These are phyloP conservation scores for Diutina mesorugosa DNA, from an alignment of 1,139 yeast species.

Conservation along the genomic window DNA sequence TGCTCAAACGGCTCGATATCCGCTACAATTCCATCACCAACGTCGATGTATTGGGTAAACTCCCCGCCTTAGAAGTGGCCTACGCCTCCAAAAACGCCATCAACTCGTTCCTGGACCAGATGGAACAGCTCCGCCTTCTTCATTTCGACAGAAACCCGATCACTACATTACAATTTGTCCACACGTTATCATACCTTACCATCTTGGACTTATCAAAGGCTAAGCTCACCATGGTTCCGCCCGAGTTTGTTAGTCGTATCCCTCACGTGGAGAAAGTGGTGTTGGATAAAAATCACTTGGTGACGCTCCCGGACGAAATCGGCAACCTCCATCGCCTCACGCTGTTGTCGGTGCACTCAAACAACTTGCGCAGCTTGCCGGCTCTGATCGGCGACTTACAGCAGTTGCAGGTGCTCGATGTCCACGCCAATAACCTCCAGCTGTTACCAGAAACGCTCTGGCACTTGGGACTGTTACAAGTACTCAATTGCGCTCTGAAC, in stretches of 20 bases:
- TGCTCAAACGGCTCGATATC: constrained; percentile 65
- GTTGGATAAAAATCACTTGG: constrained; percentile 74
- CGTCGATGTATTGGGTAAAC: constrained; percentile 48
- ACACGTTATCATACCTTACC: constrained; percentile 47
- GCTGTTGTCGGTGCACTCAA: constrained; percentile 59
- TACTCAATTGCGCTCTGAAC: constrained; percentile 72
- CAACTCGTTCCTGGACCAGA: constrained; percentile 52
- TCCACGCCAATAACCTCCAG: constrained; percentile 79
- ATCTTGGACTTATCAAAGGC: constrained; percentile 73
- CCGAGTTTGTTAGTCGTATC: constrained; percentile 47
- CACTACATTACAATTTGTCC: constrained; percentile 55
- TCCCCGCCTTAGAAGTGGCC: constrained; percentile 59
- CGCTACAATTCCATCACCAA: constrained; percentile 60
- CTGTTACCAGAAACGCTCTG: constrained; percentile 57
- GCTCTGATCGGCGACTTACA: constrained; percentile 46
- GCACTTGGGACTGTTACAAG: constrained; percentile 43
- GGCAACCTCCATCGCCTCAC: constrained; percentile 46
- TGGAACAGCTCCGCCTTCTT: constrained; percentile 41
- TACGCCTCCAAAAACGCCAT: constrained; percentile 71
- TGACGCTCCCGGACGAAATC: constrained; percentile 61
- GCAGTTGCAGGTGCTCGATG: constrained; percentile 57
- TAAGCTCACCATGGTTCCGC: constrained; percentile 62
- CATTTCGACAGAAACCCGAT: constrained; percentile 60
- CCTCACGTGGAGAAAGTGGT: constrained; percentile 63
- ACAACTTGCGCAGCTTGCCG: constrained; percentile 69